Base-by-base conservation (phyloP, 805 yeast species). In the Yarrowia sp. region DNA sequence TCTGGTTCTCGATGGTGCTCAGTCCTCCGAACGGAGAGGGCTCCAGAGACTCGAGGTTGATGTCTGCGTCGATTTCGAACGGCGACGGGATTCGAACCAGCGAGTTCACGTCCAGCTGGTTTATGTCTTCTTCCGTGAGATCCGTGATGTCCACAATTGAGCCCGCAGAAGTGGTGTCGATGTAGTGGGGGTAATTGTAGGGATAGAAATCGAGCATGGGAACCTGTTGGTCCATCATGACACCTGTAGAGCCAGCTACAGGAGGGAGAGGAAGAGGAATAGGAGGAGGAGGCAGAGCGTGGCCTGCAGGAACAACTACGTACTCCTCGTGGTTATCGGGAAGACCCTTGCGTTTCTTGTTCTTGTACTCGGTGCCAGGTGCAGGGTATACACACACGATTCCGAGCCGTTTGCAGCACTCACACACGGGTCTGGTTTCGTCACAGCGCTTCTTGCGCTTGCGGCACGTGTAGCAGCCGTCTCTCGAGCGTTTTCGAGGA, bases 391-490 rank as follows among this genome's bases (percentile, higher is more conserved):
- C 80, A 75, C 97, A 90, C 67, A 81, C 83, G 61, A 90, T 79
- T 12, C 86, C 81, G 35, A 90, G 80, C 66, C 95, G 79, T n/a
- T 77, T 71, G 76, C 96, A 90, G 73, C 90, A 92, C 0, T 80
- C 75, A 74, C 97, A 90, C 35, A 76, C 76, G 4, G 96, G 96
- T 68, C 82, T 82, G 0, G 82, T 79, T 75, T 90, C 95, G 74
- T 91, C 89, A 72, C 96, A 90, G 68, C 92, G 82, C 75, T 64
- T 64, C 40, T 90, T 90, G 35, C 97, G 78, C 70, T 84, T 85
- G 55, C 95, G 83, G 73, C 97, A 90, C 1, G 96, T 89, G 52
- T 89, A 79, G 75, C 96, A 90, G 0, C 97, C 97, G 9, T 82
- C 72, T 3, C 80, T 73, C 46, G 75, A 72, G 32, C 76, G 69